A percentile compares a stretch with the other conserved stretches of the same genome.
phyloP scores from a whole-genome alignment of 208 protist species.

The Naegleria lovaniensis region DNA sequence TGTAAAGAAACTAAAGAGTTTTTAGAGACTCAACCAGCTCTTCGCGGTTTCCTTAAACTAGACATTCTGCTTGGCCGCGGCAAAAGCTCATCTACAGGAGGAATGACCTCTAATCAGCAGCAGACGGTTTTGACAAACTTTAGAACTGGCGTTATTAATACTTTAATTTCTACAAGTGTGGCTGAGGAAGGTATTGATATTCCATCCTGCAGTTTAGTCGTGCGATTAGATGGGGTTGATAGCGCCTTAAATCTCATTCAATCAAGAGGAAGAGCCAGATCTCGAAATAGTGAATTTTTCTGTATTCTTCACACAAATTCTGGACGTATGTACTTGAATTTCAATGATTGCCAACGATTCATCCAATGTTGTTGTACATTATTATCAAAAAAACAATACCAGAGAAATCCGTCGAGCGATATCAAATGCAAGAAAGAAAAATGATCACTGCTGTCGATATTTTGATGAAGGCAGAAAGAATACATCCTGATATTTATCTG shows the following conservation, averaged over 20 bases:
- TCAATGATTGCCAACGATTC: too few relatives aligned
- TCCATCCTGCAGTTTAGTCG: slow-evolving; percentile 55
- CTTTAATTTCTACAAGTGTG: slow-evolving; percentile 66
- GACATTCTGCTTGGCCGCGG: slow-evolving; percentile 44
- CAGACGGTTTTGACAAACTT: slow-evolving; percentile 44
- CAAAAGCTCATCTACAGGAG: slow-evolving; percentile 16
- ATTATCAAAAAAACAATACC: too few relatives aligned
- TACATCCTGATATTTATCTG: neutral
- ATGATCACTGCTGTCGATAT: neutral
- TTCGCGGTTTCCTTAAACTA: neutral
- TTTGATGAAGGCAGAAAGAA: neutral
- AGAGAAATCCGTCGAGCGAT: neutral
- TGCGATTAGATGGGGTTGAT: slow-evolving; percentile 49
- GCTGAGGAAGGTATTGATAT: slow-evolving; percentile 66
- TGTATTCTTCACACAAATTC: slow-evolving; percentile 34
- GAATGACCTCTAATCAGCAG: slow-evolving; percentile 54
- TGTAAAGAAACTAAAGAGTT: neutral
- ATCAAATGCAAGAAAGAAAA: neutral
- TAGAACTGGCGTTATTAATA: slow-evolving; percentile 39
- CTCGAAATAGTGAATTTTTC: slow-evolving; percentile 48
- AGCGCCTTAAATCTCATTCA: slow-evolving; percentile 56
- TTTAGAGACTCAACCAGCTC: neutral
- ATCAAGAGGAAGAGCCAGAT: slow-evolving; percentile 58
- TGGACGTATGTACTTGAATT: too few relatives aligned
- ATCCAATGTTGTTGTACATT: too few relatives aligned